phyloP scores from a whole-genome alignment of 352 stramenopile species.

The Phytopythium litorale region DNA sequence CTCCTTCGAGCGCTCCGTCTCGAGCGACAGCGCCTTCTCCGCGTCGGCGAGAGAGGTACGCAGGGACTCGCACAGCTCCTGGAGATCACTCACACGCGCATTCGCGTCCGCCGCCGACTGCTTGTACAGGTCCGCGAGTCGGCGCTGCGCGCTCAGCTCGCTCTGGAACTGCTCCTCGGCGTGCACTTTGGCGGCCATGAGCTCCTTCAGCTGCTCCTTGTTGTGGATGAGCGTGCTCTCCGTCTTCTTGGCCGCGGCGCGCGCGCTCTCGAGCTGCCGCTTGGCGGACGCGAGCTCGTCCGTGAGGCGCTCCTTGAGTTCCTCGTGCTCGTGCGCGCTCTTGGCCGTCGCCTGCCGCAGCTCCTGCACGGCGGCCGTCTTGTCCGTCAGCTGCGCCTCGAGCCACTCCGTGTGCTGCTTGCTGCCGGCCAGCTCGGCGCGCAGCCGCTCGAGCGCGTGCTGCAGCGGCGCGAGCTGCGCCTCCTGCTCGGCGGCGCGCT shows the following conservation, averaged over 20 bases:
- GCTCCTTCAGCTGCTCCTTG: conserved; percentile 70
- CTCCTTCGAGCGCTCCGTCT: conserved; percentile 65
- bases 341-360: conserved; percentile 54
- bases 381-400: conserved; percentile 58
- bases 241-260: conserved; percentile 61
- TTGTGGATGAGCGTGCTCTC: conserved; percentile 54
- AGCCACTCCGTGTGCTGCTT: conserved; percentile 69
- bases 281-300: conserved; percentile 46
- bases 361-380: conserved; percentile 59
- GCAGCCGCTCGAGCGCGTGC: conserved; percentile 37
- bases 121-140: conserved; percentile 72
- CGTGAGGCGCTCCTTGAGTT: conserved; percentile 42
- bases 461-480: conserved; percentile 53
- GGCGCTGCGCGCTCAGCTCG: conserved; percentile 61
- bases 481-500: conserved; percentile 54
- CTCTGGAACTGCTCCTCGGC: conserved; percentile 63
- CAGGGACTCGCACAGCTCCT: conserved; percentile 51
- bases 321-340: conserved; percentile 48
- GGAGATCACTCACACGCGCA: conserved; percentile 47
- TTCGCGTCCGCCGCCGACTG: conserved; percentile 54
- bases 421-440: conserved; percentile 43
- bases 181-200: conserved; percentile 53
- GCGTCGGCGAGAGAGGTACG: conserved; percentile 53
- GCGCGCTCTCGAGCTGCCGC: conserved; percentile 55
- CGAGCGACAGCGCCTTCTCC: conserved; percentile 51